A percentile compares a stretch with the other conserved stretches of the same genome.
Conservation (phyloP, 257 asterid species). For the Sherardia arvensis region DNA sequence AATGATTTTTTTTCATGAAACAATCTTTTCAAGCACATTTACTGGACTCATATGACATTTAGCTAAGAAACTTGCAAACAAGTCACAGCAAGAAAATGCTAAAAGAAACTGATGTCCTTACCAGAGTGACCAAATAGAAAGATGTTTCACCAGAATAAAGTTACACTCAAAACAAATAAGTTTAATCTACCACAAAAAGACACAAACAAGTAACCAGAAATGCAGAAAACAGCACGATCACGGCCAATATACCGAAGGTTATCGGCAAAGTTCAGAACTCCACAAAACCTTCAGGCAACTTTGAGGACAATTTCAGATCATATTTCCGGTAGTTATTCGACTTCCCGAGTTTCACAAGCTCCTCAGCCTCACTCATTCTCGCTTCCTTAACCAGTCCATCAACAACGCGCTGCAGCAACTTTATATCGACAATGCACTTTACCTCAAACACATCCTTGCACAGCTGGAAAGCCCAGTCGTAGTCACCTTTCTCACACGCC, state of each 20-base stretch:
- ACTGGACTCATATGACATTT: too few species aligned
- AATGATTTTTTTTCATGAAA: too few species aligned
- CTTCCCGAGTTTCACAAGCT: constrained; percentile 31
- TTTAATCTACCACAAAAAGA: not conserved
- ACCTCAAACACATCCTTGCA: constrained; percentile 28
- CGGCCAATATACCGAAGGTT: too few species aligned
- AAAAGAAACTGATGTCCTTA: not conserved
- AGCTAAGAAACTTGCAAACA: too few species aligned
- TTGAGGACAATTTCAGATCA: constrained; percentile 22
- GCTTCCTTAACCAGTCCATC: constrained; percentile 28
- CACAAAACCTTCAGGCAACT: not conserved
- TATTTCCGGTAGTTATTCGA: constrained; percentile 24
- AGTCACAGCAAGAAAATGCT: not conserved
- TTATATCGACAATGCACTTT: constrained; percentile 23
- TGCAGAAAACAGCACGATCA: too few species aligned
- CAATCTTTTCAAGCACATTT: too few species aligned
- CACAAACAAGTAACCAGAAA: not conserved
- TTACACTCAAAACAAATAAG: not conserved
- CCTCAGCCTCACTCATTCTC: constrained; percentile 27
- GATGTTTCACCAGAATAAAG: too few species aligned
- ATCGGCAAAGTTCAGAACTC: too few species aligned
- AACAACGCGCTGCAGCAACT: constrained; percentile 33
- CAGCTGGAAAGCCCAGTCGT: constrained; percentile 32
- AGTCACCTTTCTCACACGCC: constrained; percentile 31
- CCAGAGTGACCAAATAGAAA: not conserved